Percentiles rank a stretch among this genome's conserved stretches.
These are phyloP conservation scores for Colletotrichum sidae DNA, from an alignment of 2,329 filamentous ascomycete genomes.

Conservation along the genomic window DNA sequence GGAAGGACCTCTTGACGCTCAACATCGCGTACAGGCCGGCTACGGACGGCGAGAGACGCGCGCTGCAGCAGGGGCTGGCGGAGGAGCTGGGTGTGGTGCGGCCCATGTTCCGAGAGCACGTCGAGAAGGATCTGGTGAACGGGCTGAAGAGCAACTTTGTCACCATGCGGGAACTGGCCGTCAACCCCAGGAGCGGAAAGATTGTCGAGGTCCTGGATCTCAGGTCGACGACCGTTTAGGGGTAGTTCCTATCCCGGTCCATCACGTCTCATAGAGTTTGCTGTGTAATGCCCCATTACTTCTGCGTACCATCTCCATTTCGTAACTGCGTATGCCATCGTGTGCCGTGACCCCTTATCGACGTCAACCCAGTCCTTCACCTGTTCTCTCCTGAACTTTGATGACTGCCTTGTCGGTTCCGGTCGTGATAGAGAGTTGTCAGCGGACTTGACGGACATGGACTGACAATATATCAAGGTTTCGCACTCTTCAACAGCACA, in stretches of 20 bases:
- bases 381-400: no score
- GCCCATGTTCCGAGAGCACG: constrained; percentile 32
- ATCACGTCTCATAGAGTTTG: neutral
- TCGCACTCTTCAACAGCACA: no score
- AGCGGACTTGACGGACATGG: no score
- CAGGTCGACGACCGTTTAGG: constrained; percentile 26
- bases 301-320: neutral
- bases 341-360: neutral
- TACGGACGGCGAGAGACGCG: constrained; percentile 13
- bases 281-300: neutral
- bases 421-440: no score
- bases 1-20: constrained; percentile 28
- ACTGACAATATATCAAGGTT: no score
- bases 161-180: constrained; percentile 22
- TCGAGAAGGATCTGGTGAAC: constrained; percentile 29
- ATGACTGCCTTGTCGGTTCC: no score
- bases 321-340: neutral
- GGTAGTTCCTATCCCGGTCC: neutral
- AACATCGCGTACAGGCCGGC: constrained; percentile 14
- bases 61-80: constrained; percentile 14
- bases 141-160: constrained; percentile 19
- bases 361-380: no score
- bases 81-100: constrained; percentile 19
- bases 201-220: constrained; percentile 27
- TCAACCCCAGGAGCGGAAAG: constrained; percentile 31